Base-by-base conservation (phyloP, 768 basidiomycete genomes). In the Lanmaoa pseudosensibilis region DNA sequence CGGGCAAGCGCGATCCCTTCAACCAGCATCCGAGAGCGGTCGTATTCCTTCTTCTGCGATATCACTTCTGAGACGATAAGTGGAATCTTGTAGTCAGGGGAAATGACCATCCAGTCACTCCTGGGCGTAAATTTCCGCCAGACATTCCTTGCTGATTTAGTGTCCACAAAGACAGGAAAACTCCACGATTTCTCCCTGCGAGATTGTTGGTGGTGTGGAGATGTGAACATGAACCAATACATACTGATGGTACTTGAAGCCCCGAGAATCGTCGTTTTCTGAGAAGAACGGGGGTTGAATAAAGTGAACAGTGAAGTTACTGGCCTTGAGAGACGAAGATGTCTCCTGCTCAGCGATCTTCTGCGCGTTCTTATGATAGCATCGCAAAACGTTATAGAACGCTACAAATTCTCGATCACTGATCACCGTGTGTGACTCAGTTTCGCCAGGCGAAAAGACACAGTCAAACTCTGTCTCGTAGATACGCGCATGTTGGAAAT, bases 41-140 rank as follows among this genome's bases (percentile, higher is more conserved):
- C 54, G 0, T 0, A 0, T 23, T 52, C 11, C 1, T 11, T 2
- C n/a, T 9, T 16, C 1, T 51, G 9, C 5, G 52, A 65, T 13
- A 54, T 33, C 1, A 58, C 49, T 27, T 65, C 54, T 1, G 15
- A 61, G 5, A 65, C 38, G n/a, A 61, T 10, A 21, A 65, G 62
- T 3, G 56, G 63, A 15, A 43, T 52, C 0, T n/a, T 3, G 23
- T 32, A 23, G 2, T 9, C 6, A 1, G 5, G 7, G 2, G 60
- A 41, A 5, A 12, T 37, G 11, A 55, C 54, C 49, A 50, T 61
- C 7, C 38, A 54, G 30, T 65, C 47, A 16, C 41, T 59, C 10
- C 10, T 58, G 2, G 61, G 58, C 1, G 1, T 33, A n/a, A 48
- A 52, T 38, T 56, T 60, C 6, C 37, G 45, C 30, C 27, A 58